phyloP scores from a whole-genome alignment of 768 basidiomycete genomes.

The Galerina marginata region DNA sequence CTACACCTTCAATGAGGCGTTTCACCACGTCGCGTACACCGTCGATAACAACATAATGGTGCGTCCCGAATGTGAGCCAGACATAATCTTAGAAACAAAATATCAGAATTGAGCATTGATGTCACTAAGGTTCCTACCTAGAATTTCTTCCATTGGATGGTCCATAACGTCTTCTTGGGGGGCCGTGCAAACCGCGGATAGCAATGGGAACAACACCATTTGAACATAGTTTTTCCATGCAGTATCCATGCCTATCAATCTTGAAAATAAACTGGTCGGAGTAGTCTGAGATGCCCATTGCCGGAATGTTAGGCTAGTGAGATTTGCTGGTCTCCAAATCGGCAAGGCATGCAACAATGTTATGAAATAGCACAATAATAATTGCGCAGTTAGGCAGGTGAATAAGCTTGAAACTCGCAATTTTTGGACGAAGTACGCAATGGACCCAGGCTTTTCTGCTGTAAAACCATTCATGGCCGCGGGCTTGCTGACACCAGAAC shows the following conservation, averaged over 20 bases:
- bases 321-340: conserved; percentile 34
- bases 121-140: conserved; percentile 50
- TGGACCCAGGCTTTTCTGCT: conserved; percentile 4
- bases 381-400: conserved; percentile 45
- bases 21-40: conserved; percentile 66
- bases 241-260: conserved; percentile 50
- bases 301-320: conserved; percentile 46
- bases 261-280: conserved; percentile 46
- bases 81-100: conserved; percentile 59
- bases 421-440: conserved; percentile 17
- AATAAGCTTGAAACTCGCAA: conserved; percentile 43
- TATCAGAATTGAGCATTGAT: background rate
- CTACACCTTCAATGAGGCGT: conserved; percentile 49
- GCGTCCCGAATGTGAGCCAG: conserved; percentile 67
- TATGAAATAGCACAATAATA: conserved; percentile 52
- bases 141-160: conserved; percentile 67
- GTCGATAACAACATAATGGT: conserved; percentile 67
- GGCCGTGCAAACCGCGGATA: conserved; percentile 77
- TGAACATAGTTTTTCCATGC: conserved; percentile 59
- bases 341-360: conserved; percentile 50
- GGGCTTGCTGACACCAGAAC: conserved; percentile 57
- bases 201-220: conserved; percentile 63
- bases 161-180: conserved; percentile 55
- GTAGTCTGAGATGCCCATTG: conserved; percentile 52
- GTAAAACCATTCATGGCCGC: conserved; percentile 26